Evolutionary conservation across 768 basidiomycete species (phyloP).

Genomic region (Tephrocybe sp.): DNA sequence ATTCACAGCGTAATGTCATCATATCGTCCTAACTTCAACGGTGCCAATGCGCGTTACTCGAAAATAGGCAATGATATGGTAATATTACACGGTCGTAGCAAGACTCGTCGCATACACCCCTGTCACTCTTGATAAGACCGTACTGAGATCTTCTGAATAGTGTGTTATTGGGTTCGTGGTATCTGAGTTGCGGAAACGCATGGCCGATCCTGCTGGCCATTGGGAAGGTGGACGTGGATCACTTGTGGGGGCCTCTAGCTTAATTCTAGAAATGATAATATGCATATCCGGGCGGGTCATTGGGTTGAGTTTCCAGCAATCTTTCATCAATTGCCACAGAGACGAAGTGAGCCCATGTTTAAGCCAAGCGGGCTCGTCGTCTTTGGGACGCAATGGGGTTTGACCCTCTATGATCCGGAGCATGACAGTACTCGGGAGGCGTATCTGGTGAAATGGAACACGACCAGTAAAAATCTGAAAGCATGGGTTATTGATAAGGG

Average conservation of each 20-base stretch:
- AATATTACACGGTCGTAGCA: too few relatives aligned
- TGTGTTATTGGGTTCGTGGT: too few relatives aligned
- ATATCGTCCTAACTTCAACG: too few relatives aligned
- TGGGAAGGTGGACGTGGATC: not conserved
- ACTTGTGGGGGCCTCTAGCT: not conserved
- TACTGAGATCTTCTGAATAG: too few relatives aligned
- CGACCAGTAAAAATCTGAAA: constrained; percentile 24
- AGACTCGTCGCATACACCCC: too few relatives aligned
- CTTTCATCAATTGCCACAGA: constrained; percentile 22
- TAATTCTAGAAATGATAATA: not conserved
- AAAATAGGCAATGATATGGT: too few relatives aligned
- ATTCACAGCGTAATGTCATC: too few relatives aligned
- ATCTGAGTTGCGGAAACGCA: constrained; percentile 1
- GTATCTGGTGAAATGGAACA: constrained; percentile 19
- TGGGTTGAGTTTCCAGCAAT: constrained; percentile 22
- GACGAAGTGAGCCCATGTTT: constrained; percentile 16
- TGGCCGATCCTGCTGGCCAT: not conserved
- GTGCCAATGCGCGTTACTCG: too few relatives aligned
- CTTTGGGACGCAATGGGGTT: constrained; percentile 18
- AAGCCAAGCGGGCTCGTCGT: constrained; percentile 4
- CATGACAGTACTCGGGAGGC: constrained; percentile 14
- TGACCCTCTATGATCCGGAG: constrained; percentile 16
- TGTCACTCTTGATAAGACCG: too few relatives aligned
- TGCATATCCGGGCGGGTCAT: not conserved
- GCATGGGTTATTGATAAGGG: too few relatives aligned